phyloP scores from a whole-genome alignment of 768 basidiomycete species.

The Podaxis sp. region DNA sequence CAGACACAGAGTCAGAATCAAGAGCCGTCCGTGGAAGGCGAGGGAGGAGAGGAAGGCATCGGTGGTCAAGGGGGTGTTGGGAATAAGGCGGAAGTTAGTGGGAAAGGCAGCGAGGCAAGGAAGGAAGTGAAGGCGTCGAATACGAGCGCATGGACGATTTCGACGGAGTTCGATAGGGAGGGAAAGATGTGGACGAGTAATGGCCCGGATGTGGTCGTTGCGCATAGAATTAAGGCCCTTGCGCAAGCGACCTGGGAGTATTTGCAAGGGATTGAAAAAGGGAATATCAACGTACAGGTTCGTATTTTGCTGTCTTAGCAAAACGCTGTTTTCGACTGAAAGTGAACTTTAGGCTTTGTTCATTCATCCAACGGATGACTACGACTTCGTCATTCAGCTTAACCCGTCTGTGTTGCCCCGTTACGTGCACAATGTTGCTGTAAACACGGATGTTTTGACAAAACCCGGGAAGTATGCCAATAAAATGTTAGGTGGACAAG shows the following conservation, averaged over 20 bases:
- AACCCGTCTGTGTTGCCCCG: constrained; percentile 64
- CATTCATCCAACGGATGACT: constrained; percentile 78
- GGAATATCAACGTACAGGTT: constrained; percentile 62
- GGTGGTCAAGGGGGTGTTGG: neutral
- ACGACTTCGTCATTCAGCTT: constrained; percentile 82
- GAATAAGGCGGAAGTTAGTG: neutral
- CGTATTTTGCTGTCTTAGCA: neutral
- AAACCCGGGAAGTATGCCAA: constrained; percentile 47
- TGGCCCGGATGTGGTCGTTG: constrained; percentile 70
- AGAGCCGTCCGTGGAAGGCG: constrained; percentile 24
- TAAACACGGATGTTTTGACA: constrained; percentile 48
- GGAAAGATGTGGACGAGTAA: constrained; percentile 77
- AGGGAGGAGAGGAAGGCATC: constrained; percentile 21
- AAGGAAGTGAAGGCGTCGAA: constrained; percentile 16
- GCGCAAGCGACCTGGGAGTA: constrained; percentile 74
- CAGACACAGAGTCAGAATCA: neutral
- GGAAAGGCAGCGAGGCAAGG: constrained; percentile 20
- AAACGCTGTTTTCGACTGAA: neutral
- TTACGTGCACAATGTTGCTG: constrained; percentile 68
- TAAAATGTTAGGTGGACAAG: constrained; percentile 28
- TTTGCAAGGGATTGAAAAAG: constrained; percentile 52
- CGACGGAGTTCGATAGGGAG: constrained; percentile 72
- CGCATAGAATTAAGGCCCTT: constrained; percentile 67
- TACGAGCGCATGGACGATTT: constrained; percentile 69
- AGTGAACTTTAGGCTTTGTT: constrained; percentile 66